These are phyloP conservation scores for Cichorium intybus DNA, from an alignment of 140 eudicot genomes.

Conservation along the genomic window DNA sequence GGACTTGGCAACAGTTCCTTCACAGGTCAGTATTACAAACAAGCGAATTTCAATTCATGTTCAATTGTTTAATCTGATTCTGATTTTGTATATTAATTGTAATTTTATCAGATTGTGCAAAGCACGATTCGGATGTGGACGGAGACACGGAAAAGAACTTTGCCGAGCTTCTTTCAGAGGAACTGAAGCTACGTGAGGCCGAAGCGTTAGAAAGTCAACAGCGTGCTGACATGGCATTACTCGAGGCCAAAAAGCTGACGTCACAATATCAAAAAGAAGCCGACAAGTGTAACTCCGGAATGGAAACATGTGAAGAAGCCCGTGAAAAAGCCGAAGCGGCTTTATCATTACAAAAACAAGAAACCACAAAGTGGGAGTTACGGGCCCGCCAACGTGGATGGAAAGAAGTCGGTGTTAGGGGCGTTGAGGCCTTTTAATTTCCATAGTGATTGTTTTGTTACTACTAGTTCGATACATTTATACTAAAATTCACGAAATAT, in stretches of 20 bases:
- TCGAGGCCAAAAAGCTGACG: slow-evolving; percentile 89
- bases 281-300: slow-evolving; percentile 96
- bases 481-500: background rate
- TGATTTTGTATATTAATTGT: background rate
- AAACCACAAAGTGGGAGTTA: slow-evolving; percentile 66
- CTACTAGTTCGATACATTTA: slow-evolving; percentile 7
- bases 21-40: slow-evolving; percentile 42
- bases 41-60: background rate
- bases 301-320: slow-evolving; percentile 99
- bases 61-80: no score
- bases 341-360: slow-evolving; percentile 60
- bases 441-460: background rate
- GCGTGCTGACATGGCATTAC: slow-evolving; percentile 90
- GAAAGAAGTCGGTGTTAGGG: slow-evolving; percentile 58
- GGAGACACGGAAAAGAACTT: slow-evolving; percentile 91
- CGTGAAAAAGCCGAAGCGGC: slow-evolving; percentile 87
- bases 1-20: slow-evolving; percentile 50
- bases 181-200: slow-evolving; percentile 72
- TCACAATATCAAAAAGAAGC: slow-evolving; percentile 98
- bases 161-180: slow-evolving; percentile 80
- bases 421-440: slow-evolving; percentile 25
- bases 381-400: slow-evolving; percentile 95
- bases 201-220: slow-evolving; percentile 77
- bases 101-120: slow-evolving; percentile 68
- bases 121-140: slow-evolving; percentile 77